Base-by-base conservation (phyloP, 805 yeast genomes). In the Suhomyces prunicola region DNA sequence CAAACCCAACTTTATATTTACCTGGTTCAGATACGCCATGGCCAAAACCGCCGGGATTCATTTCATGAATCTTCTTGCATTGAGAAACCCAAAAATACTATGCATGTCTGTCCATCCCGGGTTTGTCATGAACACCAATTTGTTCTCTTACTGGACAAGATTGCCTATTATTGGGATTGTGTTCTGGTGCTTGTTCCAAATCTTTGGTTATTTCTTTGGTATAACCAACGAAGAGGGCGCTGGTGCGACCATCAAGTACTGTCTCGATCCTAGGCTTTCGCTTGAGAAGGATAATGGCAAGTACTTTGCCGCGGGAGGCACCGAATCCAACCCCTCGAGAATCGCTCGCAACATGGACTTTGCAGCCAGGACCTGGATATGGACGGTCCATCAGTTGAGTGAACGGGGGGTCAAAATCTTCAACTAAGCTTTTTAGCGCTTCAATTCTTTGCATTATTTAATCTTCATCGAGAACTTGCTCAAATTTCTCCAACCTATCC, bases 11-110 rank as follows among this genome's bases (percentile, higher is more conserved):
- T 74, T 86, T 44, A 40, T 88, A 1, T 90, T 87, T 67, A 84
- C 93, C 0, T 86, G 91, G 88, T 73, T 88, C 52, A 71, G 96
- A 47, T 90, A 88, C 60, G 90, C 89, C 0, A 69, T 83, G 68
- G 88, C 94, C 12, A 90, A 90, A 63, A 82, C 88, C 0, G 86
- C 88, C 0, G 87, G 88, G 0, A 88, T 89, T 44, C 97, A 90
- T 60, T 81, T 84, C 61, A 79, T 84, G 61, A 83, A 83, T 59
- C 75, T 84, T 66, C 68, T 90, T 22, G 81, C 93, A 0, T 72
- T 82, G 36, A 78, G 84, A 54, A 78, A 88, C 63, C 94, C 96
- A 0, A 77, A 82, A 17, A 74, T 89, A 8, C 66, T 85, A 39
- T 83, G 85, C 53, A 67, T 82, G 36, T 78, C 90, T 1, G 88